A percentile compares a stretch with the other conserved stretches of the same genome.
These are phyloP conservation scores for Heimioporus punctisporus DNA, from an alignment of 1,284 basidiomycete genomes.

Conservation along the genomic window DNA sequence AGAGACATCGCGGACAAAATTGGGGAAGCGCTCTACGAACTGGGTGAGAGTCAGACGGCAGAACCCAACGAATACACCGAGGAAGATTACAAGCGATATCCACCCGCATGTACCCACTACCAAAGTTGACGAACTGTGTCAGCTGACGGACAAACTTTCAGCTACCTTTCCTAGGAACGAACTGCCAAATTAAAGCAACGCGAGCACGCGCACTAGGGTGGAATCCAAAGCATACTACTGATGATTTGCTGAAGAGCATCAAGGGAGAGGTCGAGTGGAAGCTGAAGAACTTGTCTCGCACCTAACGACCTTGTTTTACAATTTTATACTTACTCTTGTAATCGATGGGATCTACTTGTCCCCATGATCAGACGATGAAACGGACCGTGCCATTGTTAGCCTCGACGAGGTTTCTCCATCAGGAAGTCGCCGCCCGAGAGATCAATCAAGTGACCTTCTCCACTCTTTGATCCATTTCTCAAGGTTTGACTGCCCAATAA, in stretches of 20 bases:
- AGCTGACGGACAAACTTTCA: constrained; percentile 14
- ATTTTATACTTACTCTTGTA: no score
- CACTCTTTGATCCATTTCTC: no score
- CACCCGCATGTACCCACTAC: constrained; percentile 4
- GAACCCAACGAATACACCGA: constrained; percentile 35
- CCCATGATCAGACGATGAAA: no score
- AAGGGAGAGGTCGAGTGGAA: constrained; percentile 41
- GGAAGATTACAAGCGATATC: constrained; percentile 34
- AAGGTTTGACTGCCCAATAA: no score
- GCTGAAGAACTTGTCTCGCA: constrained; percentile 6
- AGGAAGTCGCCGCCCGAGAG: no score
- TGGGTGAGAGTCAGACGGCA: constrained; percentile 30
- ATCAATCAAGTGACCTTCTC: no score
- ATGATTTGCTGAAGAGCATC: constrained; percentile 50
- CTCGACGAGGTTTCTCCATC: no score
- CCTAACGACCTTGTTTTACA: no score
- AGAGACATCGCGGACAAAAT: constrained; percentile 31
- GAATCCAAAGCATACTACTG: constrained; percentile 47
- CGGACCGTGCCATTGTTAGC: no score
- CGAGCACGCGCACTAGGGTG: constrained; percentile 59
- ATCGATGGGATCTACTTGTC: no score
- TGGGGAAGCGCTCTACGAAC: constrained; percentile 29
- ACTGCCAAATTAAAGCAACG: constrained; percentile 52
- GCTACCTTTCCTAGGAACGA: constrained; percentile 49
- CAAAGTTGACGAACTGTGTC: no score